phyloP scores from a whole-genome alignment of 1,284 basidiomycete species.

The Vanrija humicola region DNA sequence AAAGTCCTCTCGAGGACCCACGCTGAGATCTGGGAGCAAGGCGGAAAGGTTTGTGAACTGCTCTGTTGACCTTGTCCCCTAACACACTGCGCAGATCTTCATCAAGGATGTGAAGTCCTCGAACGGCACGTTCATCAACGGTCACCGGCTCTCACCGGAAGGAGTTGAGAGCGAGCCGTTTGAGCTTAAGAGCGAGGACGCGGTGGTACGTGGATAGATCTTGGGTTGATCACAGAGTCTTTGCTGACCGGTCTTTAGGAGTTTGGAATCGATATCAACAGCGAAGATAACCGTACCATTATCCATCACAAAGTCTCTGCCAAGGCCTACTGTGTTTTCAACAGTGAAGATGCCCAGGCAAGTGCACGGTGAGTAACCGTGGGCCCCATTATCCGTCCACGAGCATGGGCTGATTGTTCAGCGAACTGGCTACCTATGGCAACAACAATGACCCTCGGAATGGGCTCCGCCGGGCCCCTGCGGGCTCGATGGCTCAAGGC shows the following conservation, averaged over 20 bases:
- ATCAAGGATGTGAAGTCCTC: conserved; percentile 99
- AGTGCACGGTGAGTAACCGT: conserved; percentile 38
- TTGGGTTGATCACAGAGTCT: not conserved
- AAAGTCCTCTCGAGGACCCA: conserved; percentile 95
- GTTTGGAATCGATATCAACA: conserved; percentile 98
- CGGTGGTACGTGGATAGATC: conserved; percentile 60
- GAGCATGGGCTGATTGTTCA: conserved; percentile 5
- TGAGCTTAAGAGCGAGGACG: conserved; percentile 91
- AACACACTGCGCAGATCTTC: conserved; percentile 62
- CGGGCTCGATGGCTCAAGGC: conserved; percentile 3
- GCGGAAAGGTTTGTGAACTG: conserved; percentile 61
- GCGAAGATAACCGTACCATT: conserved; percentile 97
- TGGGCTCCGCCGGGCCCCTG: conserved; percentile 10
- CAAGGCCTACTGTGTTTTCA: conserved; percentile 82
- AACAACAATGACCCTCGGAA: conserved; percentile 29
- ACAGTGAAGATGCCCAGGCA: conserved; percentile 67
- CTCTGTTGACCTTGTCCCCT: not conserved
- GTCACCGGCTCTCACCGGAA: conserved; percentile 84
- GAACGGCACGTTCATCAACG: conserved; percentile 98
- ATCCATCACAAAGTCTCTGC: conserved; percentile 98
- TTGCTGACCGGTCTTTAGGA: conserved; percentile 57
- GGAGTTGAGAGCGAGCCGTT: conserved; percentile 88
- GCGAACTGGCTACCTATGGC: conserved; percentile 40
- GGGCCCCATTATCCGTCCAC: no score
- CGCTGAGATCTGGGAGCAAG: conserved; percentile 96